A percentile compares a stretch with the other conserved stretches of the same genome.
Evolutionary conservation across 176 grass and related monocot species (phyloP).

Genomic region (Hyparrhenia diplandra): DNA sequence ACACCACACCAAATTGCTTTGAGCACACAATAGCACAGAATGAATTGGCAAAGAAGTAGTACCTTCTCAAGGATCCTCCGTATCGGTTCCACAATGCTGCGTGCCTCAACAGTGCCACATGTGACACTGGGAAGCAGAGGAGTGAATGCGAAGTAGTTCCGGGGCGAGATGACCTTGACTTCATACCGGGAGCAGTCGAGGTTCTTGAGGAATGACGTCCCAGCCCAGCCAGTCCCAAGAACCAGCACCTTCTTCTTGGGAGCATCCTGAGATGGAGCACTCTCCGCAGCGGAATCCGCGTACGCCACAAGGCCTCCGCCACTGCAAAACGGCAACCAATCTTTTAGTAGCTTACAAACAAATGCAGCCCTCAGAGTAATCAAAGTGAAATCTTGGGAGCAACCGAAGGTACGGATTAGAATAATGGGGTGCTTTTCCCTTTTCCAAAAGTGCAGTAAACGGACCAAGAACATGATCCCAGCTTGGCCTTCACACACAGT

Average conservation of each 20-base stretch:
- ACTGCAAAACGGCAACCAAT: conserved; percentile 38
- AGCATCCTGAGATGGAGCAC: conserved; percentile 28
- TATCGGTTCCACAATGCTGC: conserved; percentile 83
- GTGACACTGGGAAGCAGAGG: conserved; percentile 89
- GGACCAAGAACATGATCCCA: background rate
- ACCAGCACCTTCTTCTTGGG: conserved; percentile 86
- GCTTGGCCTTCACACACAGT: background rate
- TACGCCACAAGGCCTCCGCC: conserved; percentile 80
- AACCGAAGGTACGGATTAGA: background rate
- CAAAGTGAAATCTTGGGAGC: background rate
- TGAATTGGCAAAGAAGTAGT: conserved; percentile 2
- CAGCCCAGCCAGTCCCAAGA: conserved; percentile 95
- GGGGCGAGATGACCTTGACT: conserved; percentile 83
- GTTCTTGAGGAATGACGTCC: conserved; percentile 77
- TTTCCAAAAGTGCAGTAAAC: background rate
- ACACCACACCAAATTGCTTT: background rate
- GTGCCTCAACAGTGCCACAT: conserved; percentile 82
- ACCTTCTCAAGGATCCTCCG: conserved; percentile 77
- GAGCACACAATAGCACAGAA: background rate
- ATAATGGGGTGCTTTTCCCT: too few species aligned
- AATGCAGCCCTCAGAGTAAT: background rate
- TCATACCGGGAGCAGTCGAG: conserved; percentile 78
- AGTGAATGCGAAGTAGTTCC: conserved; percentile 95
- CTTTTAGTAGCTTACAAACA: background rate
- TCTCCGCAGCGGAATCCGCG: conserved; percentile 62